These are phyloP conservation scores for Ustilago trichophora DNA, from an alignment of 1,284 basidiomycete genomes.

Conservation along the genomic window DNA sequence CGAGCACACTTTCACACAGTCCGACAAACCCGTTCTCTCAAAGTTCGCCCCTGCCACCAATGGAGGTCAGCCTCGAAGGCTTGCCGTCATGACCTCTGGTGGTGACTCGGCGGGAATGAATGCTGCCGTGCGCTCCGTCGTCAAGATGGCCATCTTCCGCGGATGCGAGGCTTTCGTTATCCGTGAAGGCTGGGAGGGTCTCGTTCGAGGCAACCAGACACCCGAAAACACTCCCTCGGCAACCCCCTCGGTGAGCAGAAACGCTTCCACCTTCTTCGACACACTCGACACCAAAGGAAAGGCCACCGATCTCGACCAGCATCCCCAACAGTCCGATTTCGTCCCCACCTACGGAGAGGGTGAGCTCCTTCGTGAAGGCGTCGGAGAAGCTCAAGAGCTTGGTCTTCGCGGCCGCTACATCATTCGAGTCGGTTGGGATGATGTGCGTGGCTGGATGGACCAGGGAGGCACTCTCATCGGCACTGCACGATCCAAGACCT, in stretches of 20 bases:
- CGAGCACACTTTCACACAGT: slow-evolving; percentile 27
- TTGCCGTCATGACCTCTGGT: slow-evolving; percentile 93
- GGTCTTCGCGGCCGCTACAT: slow-evolving; percentile 88
- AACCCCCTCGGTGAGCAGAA: slow-evolving; percentile 44
- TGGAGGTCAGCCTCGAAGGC: slow-evolving; percentile 42
- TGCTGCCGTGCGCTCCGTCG: slow-evolving; percentile 60
- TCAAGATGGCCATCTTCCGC: slow-evolving; percentile 70
- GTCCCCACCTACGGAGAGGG: slow-evolving; percentile 90
- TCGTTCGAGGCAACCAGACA: slow-evolving; percentile 72
- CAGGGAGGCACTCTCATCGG: slow-evolving; percentile 92
- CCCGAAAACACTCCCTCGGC: slow-evolving; percentile 36
- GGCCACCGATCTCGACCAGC: slow-evolving; percentile 3
- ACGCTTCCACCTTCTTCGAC: slow-evolving; percentile 36
- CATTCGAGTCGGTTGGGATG: slow-evolving; percentile 96
- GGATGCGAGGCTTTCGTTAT: slow-evolving; percentile 69
- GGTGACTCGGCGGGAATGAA: slow-evolving; percentile 86
- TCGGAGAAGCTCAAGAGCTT: slow-evolving; percentile 74
- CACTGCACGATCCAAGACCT: slow-evolving; percentile 87
- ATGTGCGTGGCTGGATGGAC: slow-evolving; percentile 91
- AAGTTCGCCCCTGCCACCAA: slow-evolving; percentile 24
- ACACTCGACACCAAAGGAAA: slow-evolving; percentile 18
- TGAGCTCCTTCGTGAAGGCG: slow-evolving; percentile 85
- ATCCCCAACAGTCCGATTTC: slow-evolving; percentile 61
- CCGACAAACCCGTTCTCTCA: slow-evolving; percentile 14
- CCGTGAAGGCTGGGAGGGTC: slow-evolving; percentile 96